Base-by-base conservation (phyloP, 306 rosid species). In the Spatholobus suberectus region DNA sequence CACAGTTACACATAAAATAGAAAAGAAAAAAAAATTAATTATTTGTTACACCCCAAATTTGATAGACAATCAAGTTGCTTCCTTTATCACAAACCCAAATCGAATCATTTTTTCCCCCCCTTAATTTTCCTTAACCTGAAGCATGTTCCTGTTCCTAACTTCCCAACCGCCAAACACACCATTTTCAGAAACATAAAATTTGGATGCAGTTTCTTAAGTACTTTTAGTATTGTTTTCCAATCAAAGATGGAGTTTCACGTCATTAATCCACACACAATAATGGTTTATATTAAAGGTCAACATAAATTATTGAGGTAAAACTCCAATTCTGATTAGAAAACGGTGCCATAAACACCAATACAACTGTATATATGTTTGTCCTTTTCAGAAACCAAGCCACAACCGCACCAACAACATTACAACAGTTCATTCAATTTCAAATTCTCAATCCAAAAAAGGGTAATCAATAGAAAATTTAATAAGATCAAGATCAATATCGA, bases 31-130 rank as follows among this genome's bases (percentile, higher is more conserved):
- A 32, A n/a, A 2, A 3, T 41, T 15, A 49, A 75, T 49, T 35
- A 11, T 4, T 29, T 62, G 15, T 51, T 44, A 46, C 13, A 46
- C 3, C 78, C 82, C 68, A 59, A 11, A 4, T 77, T 26, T 4
- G 12, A 63, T 73, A 0, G 72, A 37, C 84, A 84, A 84, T 43
- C 58, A 84, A 73, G 77, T 67, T 79, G 29, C 74, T 57, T 80
- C 77, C 81, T 80, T 73, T 79, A 73, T 20, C 65, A 55, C 27
- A 74, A 73, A 44, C 84, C 71, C 76, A 69, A 27, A 35, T 46
- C 40, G 24, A 61, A 71, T 71, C 40, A 27, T 18, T 24, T 37
- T 37, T 69, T 75, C 1, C 35, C 34, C 1, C 0, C 8, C 61
- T 59, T 32, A 20, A 11, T 51, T 5, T 76, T 12, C 13, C 5